Evolutionary conservation across 495 filamentous ascomycete genomes (phyloP), one percentile per base, ranked within the genome.

Genomic region (Viridothelium virens): DNA sequence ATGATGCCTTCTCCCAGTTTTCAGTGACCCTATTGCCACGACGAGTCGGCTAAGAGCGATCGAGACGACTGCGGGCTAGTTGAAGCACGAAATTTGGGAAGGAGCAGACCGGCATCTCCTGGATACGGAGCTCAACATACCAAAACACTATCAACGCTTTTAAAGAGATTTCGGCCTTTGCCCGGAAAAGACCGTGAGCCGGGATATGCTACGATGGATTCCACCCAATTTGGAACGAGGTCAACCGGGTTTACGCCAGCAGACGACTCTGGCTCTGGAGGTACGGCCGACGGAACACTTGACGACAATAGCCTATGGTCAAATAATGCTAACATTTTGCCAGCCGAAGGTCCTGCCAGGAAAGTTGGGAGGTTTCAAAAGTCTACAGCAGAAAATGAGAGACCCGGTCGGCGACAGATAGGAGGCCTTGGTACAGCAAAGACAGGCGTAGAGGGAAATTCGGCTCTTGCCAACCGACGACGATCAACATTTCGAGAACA

Each of bases 401-500:
- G 14, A 31, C 53, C 53, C 14, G 18, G 31, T 59, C n/a, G 53
- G 31, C n/a, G 53, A 14, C 25, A 34, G 36, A 36, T 36, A 59
- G 53, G 53, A 10, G 53, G 53, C 11, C 36, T 59, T 36, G 53
- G 53, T 36, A 7, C 53, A 2, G 7, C 31, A 3, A 59, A 59
- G 3, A 59, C 53, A 34, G 53, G 53, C 36, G 25, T 34, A 53
- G 73, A 73, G 38, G 67, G 18, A 46, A 75, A 74, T 56, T n/a
- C 65, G 11, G 65, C 63, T 56, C 67, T 74, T 65, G 31, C 65
- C 50, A 69, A 59, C 6, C 56, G 72, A 37, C 72, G 74, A 37
- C 67, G 64, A 61, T 71, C 70, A 2, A 64, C 71, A 12, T 38
- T 72, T 16, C 65, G 73, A 61, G 64, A 68, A 48, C 69, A 73